Evolutionary conservation across 2,329 filamentous ascomycete species (phyloP).

Genomic region (Hymenotorrendiella dingleyae): DNA sequence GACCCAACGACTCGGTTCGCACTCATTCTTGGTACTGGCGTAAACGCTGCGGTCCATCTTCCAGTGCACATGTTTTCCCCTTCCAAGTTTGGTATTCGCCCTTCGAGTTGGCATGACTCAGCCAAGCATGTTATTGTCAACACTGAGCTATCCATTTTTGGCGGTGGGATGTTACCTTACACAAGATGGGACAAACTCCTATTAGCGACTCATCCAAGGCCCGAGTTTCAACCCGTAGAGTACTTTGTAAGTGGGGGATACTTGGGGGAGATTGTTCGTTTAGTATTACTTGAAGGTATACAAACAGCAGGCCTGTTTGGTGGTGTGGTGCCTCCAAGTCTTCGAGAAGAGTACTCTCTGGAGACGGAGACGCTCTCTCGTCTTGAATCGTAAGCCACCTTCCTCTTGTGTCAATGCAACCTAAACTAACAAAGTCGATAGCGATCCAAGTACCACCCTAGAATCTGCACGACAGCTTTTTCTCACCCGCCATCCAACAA

Average conservation of each 20-base stretch:
- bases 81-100: constrained; percentile 51
- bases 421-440: constrained; percentile 6
- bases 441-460: constrained; percentile 20
- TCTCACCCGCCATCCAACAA: constrained; percentile 41
- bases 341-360: constrained; percentile 49
- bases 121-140: constrained; percentile 61
- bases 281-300: constrained; percentile 54
- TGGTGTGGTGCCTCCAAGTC: constrained; percentile 48
- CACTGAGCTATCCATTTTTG: constrained; percentile 63
- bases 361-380: constrained; percentile 54
- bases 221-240: constrained; percentile 57
- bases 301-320: constrained; percentile 48
- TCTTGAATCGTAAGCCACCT: constrained; percentile 43
- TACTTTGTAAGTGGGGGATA: constrained; percentile 61
- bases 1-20: constrained; percentile 54
- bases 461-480: constrained; percentile 41
- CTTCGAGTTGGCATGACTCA: constrained; percentile 48
- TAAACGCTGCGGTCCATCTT: constrained; percentile 60
- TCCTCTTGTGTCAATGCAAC: neutral
- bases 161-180: constrained; percentile 49
- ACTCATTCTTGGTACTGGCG: constrained; percentile 61
- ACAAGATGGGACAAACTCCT: constrained; percentile 56
- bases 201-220: constrained; percentile 45
- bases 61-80: constrained; percentile 50
- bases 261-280: constrained; percentile 57